These are phyloP conservation scores for Andrographis paniculata DNA, from an alignment of 305 asterid species.

Conservation along the genomic window DNA sequence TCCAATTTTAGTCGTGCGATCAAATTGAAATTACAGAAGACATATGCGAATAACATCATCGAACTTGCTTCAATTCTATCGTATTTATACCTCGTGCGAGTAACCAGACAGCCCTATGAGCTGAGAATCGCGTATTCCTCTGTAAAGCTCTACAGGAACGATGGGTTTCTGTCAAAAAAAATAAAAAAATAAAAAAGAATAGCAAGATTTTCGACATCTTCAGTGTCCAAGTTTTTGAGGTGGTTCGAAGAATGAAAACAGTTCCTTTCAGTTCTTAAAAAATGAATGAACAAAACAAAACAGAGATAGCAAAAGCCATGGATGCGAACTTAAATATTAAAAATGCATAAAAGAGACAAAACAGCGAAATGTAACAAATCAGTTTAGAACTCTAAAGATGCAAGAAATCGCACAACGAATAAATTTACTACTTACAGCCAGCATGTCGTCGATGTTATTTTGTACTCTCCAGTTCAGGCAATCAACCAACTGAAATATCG, in stretches of 20 bases:
- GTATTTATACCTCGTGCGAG: slow-evolving; percentile 57
- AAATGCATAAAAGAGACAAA: not conserved
- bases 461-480: slow-evolving; percentile 70
- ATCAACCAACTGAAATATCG: slow-evolving; percentile 61
- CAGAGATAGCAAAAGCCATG: not conserved
- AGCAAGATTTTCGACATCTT: too few species aligned
- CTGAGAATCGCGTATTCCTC: slow-evolving; percentile 76
- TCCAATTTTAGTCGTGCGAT: slow-evolving; percentile 14
- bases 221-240: too few species aligned
- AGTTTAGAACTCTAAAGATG: not conserved
- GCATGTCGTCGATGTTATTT: slow-evolving; percentile 65
- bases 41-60: not conserved
- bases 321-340: too few species aligned
- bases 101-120: slow-evolving; percentile 75
- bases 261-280: not conserved
- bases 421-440: slow-evolving; percentile 38
- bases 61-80: slow-evolving; percentile 13
- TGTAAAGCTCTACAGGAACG: slow-evolving; percentile 53
- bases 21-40: slow-evolving; percentile 6
- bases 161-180: slow-evolving; percentile 63
- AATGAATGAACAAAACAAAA: not conserved
- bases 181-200: not conserved
- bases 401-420: not conserved
- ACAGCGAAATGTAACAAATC: not conserved
- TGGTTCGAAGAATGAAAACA: too few species aligned